Evolutionary conservation across 805 yeast species (phyloP), one percentile per base, ranked within the genome.

Genomic region (Starmerella stigmatis): DNA sequence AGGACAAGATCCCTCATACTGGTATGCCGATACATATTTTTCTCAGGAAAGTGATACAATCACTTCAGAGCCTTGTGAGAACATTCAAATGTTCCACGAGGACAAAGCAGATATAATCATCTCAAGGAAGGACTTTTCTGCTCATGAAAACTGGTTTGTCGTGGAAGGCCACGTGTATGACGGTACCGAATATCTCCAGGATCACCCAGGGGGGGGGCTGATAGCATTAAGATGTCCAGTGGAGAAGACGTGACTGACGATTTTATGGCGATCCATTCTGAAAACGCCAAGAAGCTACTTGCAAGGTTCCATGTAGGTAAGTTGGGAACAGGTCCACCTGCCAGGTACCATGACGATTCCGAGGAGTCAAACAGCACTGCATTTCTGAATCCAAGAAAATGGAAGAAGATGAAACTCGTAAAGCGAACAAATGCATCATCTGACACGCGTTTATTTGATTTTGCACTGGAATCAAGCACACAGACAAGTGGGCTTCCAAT

Each of bases 261-360:
- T 29, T 58, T 58, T 31, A 57, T 55, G 47, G 56, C 58, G 4
- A 64, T 61, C 17, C 95, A 88, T 60, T 78, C 89, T 2, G 88
- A 81, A 49, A 69, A 79, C 40, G 92, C 96, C 1, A 80, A 81
- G 60, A 86, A 81, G 41, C 79, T 86, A 74, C 67, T 86, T 47
- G 81, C 79, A 5, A 30, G 36, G 11, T 49, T 40, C 25, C 53
- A 49, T 17, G 28, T 49, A 4, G 66, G 66, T 25, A 60, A 58
- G 7, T 54, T 55, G 0, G 60, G 60, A 33, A 48, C 8, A 58
- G 27, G 57, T 57, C 28, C 53, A 57, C n/a, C n/a, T 1, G 52
- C 49, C 43, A 54, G 22, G 57, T n/a, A n/a, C n/a, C n/a, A n/a
- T n/a, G n/a, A n/a, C n/a, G n/a, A n/a, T n/a, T n/a, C n/a, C n/a